These are phyloP conservation scores for Globisporangium radiosum DNA, from an alignment of 352 stramenopile species.

Conservation along the genomic window DNA sequence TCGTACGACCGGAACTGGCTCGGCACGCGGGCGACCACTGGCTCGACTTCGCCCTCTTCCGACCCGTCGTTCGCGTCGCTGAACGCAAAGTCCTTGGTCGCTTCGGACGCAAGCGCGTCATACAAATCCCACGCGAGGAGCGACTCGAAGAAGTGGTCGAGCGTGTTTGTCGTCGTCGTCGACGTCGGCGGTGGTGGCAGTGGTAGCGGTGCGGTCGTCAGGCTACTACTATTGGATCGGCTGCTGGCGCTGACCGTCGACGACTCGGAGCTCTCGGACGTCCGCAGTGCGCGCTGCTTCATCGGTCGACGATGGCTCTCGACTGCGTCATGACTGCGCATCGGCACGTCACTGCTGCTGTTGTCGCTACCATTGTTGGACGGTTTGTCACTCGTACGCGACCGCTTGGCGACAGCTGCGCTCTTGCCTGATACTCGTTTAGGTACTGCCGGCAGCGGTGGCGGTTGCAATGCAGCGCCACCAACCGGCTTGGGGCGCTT, in stretches of 20 bases:
- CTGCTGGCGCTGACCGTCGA: neutral
- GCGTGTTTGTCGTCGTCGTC: slow-evolving; percentile 36
- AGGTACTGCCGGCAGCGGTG: no score
- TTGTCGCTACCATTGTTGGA: neutral
- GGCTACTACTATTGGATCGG: slow-evolving; percentile 1
- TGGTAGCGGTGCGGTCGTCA: slow-evolving; percentile 2
- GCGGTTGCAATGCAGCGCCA: no score
- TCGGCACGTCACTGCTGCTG: slow-evolving; percentile 10
- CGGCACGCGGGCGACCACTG: slow-evolving; percentile 49
- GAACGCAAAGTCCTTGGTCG: slow-evolving; percentile 41
- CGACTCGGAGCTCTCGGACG: slow-evolving; percentile 10
- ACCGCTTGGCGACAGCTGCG: slow-evolving; percentile 4
- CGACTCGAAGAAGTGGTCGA: slow-evolving; percentile 80
- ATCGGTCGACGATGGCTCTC: slow-evolving; percentile 63
- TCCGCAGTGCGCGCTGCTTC: slow-evolving; percentile 36
- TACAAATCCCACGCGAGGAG: slow-evolving; percentile 82
- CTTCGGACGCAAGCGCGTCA: slow-evolving; percentile 49
- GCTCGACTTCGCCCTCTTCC: slow-evolving; percentile 59
- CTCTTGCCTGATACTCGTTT: neutral
- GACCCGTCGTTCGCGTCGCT: slow-evolving; percentile 57
- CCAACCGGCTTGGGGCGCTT: slow-evolving; percentile 14
- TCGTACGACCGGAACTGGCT: slow-evolving; percentile 84
- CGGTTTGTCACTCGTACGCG: slow-evolving; percentile 12
- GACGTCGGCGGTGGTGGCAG: neutral
- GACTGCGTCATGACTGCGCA: slow-evolving; percentile 9